These are phyloP conservation scores for Lactifluus rugatus DNA, from an alignment of 768 basidiomycete species.

Conservation along the genomic window DNA sequence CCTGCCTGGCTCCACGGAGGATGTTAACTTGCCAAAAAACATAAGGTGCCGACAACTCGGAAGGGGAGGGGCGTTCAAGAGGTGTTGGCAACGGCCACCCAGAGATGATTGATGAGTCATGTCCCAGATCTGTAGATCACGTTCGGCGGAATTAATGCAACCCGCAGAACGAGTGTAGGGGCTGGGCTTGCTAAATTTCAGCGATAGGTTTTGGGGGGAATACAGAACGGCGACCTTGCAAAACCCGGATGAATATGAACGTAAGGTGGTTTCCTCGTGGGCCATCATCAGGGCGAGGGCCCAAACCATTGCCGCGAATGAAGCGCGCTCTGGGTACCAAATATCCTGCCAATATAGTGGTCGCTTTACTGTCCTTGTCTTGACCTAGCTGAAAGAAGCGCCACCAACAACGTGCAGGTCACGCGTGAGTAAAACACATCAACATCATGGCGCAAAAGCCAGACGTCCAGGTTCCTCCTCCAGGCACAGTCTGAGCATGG, in stretches of 20 bases:
- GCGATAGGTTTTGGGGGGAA: neutral
- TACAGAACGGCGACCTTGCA: conserved; percentile 2
- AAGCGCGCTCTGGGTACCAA: neutral
- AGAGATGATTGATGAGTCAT: neutral
- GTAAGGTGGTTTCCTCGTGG: conserved; percentile 1
- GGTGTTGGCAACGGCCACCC: neutral
- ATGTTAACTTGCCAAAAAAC: conserved; percentile 1
- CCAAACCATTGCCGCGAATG: neutral
- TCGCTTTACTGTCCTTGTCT: neutral
- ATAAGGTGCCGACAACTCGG: neutral
- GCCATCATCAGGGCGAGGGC: neutral
- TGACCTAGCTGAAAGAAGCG: neutral
- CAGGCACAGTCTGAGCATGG: neutral
- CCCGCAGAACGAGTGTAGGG: neutral
- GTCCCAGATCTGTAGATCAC: neutral
- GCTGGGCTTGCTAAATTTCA: neutral
- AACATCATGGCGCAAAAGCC: neutral
- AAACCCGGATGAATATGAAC: neutral
- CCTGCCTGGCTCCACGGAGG: neutral
- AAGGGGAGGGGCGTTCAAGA: neutral
- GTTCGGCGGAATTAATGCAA: neutral
- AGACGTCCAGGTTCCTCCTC: neutral
- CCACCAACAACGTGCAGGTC: neutral
- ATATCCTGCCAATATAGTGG: neutral
- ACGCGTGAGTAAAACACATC: neutral